Percentiles rank a stretch among this genome's conserved stretches.
Evolutionary conservation across 2,329 filamentous ascomycete genomes (phyloP).

Genomic region (Phialophora tarda): DNA sequence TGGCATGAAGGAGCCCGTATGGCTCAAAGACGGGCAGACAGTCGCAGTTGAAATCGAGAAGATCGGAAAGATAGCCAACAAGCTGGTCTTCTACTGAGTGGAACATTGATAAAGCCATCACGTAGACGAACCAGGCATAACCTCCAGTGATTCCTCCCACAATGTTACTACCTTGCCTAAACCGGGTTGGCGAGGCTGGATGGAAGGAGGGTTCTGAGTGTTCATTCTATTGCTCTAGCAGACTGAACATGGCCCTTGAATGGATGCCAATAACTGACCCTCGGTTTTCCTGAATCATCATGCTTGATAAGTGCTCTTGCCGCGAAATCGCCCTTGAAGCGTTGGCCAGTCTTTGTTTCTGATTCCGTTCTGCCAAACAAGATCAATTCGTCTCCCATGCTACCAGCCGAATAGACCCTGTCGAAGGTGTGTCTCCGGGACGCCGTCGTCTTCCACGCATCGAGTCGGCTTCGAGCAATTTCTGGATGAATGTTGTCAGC

Average conservation of each 20-base stretch:
- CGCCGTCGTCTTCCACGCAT: not conserved
- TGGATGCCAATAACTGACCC: no score
- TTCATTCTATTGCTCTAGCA: no score
- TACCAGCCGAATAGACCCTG: not conserved
- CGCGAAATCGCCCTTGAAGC: not conserved
- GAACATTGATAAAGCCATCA: not conserved
- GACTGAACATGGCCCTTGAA: no score
- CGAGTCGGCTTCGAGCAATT: not conserved
- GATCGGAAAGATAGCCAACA: constrained; percentile 54
- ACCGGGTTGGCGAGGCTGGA: not conserved
- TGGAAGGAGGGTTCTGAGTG: no score
- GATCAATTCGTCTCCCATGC: not conserved
- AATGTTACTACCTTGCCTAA: not conserved
- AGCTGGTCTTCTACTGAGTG: constrained; percentile 9
- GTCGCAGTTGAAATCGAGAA: constrained; percentile 55
- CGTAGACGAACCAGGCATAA: not conserved
- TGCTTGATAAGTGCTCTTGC: no score
- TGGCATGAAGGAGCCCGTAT: constrained; percentile 47
- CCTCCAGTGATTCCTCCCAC: constrained; percentile 4
- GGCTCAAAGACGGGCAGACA: constrained; percentile 46
- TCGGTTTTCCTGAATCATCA: no score
- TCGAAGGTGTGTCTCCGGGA: constrained; percentile 1
- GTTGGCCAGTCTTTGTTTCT: not conserved
- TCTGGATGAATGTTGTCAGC: not conserved
- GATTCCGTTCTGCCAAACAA: not conserved